These are phyloP conservation scores for Ceratocystis cubensis DNA, from an alignment of 2,329 filamentous ascomycete species.

Conservation along the genomic window DNA sequence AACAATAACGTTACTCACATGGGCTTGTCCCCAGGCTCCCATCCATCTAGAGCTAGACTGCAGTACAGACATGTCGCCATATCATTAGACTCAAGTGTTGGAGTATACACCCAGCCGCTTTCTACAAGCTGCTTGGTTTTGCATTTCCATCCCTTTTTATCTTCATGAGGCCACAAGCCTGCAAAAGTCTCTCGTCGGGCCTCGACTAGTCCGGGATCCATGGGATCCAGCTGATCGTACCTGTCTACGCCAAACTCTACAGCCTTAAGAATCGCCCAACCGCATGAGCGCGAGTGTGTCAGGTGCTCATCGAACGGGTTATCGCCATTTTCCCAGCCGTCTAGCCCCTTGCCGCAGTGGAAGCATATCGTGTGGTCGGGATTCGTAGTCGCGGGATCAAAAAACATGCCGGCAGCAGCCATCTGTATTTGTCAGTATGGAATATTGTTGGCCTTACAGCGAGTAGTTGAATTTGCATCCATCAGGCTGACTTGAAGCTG, in stretches of 20 bases:
- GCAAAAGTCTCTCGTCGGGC: slow-evolving; percentile 75
- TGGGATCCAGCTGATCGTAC: slow-evolving; percentile 60
- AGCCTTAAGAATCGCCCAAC: slow-evolving; percentile 65
- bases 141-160: slow-evolving; percentile 77
- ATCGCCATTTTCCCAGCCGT: slow-evolving; percentile 85
- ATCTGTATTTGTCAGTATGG: slow-evolving; percentile 42
- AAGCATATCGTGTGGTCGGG: slow-evolving; percentile 88
- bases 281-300: slow-evolving; percentile 68
- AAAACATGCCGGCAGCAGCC: slow-evolving; percentile 84
- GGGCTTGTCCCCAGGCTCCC: slow-evolving; percentile 87
- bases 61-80: slow-evolving; percentile 89
- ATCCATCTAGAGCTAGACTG: slow-evolving; percentile 76
- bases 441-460: slow-evolving; percentile 18
- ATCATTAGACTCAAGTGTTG: slow-evolving; percentile 69
- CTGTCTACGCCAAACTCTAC: slow-evolving; percentile 50
- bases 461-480: not conserved
- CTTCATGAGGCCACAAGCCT: slow-evolving; percentile 79
- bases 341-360: slow-evolving; percentile 68
- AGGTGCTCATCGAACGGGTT: slow-evolving; percentile 75
- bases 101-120: slow-evolving; percentile 89
- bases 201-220: slow-evolving; percentile 54
- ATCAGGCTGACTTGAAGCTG: not conserved
- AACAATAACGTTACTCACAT: slow-evolving; percentile 41
- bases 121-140: slow-evolving; percentile 84
- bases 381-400: slow-evolving; percentile 58